Evolutionary conservation across 768 basidiomycete species (phyloP).

Genomic region (Crucibulum laeve): DNA sequence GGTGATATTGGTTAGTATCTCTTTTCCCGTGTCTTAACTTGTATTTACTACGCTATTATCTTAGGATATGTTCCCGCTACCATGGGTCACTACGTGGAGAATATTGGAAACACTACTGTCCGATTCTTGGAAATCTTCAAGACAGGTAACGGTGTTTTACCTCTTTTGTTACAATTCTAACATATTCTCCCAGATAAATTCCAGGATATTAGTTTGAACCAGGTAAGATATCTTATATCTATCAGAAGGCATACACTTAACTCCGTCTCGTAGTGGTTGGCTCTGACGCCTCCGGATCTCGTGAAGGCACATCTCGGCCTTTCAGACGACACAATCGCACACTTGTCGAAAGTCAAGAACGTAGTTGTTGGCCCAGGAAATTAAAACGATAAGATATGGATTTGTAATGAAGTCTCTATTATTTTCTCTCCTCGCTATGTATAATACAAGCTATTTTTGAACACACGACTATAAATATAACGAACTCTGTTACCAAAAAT

Average conservation of each 20-base stretch:
- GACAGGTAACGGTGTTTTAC: conserved; percentile 27
- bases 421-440: too few species aligned
- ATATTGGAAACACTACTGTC: conserved; percentile 56
- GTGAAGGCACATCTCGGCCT: conserved; percentile 38
- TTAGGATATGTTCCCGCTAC: background rate
- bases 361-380: conserved; percentile 28
- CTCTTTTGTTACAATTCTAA: background rate
- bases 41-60: background rate
- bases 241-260: background rate
- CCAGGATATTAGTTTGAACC: conserved; percentile 32
- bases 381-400: too few species aligned
- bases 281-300: conserved; percentile 34
- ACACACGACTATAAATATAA: too few species aligned
- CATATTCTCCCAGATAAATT: conserved; percentile 9
- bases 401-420: too few species aligned
- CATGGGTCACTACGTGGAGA: conserved; percentile 64
- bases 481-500: too few species aligned
- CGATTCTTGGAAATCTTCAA: conserved; percentile 61
- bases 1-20: conserved; percentile 28
- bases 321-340: conserved; percentile 25
- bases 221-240: conserved; percentile 25
- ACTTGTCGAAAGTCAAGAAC: conserved; percentile 34
- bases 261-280: conserved; percentile 28
- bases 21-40: background rate
- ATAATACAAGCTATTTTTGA: too few species aligned